Evolutionary conservation across 75 land plant genomes (phyloP).

Genomic region (Picea sitchensis): DNA sequence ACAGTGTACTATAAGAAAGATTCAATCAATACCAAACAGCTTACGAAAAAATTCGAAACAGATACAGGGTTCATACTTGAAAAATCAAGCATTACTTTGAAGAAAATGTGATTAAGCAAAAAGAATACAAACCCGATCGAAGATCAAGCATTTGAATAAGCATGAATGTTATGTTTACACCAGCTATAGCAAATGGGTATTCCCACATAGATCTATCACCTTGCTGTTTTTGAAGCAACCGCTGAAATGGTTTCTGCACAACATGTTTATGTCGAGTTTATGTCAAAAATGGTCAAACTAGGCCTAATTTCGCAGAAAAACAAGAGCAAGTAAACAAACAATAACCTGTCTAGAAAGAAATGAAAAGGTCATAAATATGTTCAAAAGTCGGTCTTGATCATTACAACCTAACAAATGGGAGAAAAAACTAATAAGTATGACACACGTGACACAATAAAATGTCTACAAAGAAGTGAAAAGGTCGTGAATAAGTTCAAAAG

Average conservation of each 20-base stretch:
- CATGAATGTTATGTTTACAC: slow-evolving; percentile 96
- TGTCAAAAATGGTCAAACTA: too few species aligned
- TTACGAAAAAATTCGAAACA: neutral
- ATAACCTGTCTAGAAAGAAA: too few species aligned
- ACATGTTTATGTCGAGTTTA: too few species aligned
- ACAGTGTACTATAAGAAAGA: neutral
- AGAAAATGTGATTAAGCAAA: neutral
- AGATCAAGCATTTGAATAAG: slow-evolving; percentile 97
- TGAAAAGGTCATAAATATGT: too few species aligned
- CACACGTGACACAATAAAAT: too few species aligned
- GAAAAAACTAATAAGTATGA: too few species aligned
- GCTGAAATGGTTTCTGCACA: slow-evolving; percentile 78
- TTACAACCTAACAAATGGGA: too few species aligned
- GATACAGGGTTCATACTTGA: neutral
- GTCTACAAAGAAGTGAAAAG: too few species aligned
- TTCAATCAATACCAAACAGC: neutral
- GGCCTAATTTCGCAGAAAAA: too few species aligned
- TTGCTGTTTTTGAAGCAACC: slow-evolving; percentile 71
- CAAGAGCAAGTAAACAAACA: too few species aligned
- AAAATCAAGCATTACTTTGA: neutral
- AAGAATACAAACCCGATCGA: slow-evolving; percentile 48
- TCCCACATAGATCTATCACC: slow-evolving; percentile 88
- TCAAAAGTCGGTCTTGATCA: too few species aligned
- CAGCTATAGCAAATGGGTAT: slow-evolving; percentile 98
- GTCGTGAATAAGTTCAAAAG: too few species aligned